Percentiles rank a stretch among this genome's conserved stretches.
phyloP scores from a whole-genome alignment of 2,329 filamentous ascomycete genomes.

The Apiospora rasikravindrae region DNA sequence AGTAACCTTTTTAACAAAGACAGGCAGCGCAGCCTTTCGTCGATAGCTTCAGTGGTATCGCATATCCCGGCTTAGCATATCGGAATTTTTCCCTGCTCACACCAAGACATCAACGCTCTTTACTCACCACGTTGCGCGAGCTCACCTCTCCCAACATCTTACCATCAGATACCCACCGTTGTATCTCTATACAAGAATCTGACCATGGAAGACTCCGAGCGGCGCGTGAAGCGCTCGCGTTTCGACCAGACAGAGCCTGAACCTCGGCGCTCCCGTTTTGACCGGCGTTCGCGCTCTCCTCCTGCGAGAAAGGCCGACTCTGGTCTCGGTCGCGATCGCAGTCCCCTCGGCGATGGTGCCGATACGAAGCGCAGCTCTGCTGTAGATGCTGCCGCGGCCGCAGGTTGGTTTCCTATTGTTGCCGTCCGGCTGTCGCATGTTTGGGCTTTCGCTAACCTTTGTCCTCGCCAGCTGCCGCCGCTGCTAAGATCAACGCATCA shows the following conservation, averaged over 20 bases:
- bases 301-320: conserved; percentile 69
- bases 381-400: conserved; percentile 75
- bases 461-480: conserved; percentile 73
- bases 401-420: conserved; percentile 59
- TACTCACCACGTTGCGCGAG: background rate
- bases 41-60: conserved; percentile 11
- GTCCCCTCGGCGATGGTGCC: conserved; percentile 62
- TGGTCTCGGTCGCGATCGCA: conserved; percentile 71
- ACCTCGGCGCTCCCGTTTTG: conserved; percentile 80
- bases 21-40: background rate
- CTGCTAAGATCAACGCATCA: conserved; percentile 84
- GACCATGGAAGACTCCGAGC: conserved; percentile 78
- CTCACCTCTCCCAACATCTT: background rate
- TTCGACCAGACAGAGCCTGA: conserved; percentile 93
- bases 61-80: background rate
- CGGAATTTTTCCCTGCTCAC: background rate
- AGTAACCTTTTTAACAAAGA: background rate
- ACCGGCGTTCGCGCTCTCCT: conserved; percentile 89
- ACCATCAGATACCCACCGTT: no score
- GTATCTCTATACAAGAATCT: background rate
- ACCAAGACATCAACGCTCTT: background rate
- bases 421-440: background rate
- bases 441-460: conserved; percentile 25
- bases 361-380: conserved; percentile 51
- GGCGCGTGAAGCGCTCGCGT: conserved; percentile 82